These are phyloP conservation scores for Neofusicoccum ribis DNA, from an alignment of 2,329 filamentous ascomycete species.

Conservation along the genomic window DNA sequence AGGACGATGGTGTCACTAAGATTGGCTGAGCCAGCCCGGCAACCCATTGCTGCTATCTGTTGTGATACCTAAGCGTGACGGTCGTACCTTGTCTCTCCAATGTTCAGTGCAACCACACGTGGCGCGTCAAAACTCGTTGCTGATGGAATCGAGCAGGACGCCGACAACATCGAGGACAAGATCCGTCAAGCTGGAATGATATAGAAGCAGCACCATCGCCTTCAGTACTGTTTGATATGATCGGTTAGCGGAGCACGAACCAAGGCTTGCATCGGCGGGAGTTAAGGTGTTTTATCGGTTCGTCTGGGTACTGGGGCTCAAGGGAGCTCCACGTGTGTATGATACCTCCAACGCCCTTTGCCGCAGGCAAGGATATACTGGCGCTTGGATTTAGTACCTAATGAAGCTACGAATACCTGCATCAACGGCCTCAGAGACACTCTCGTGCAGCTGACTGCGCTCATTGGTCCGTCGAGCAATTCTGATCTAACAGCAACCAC, in stretches of 20 bases:
- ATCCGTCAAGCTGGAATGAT: conserved; percentile 8
- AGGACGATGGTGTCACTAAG: conserved; percentile 41
- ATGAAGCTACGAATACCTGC: conserved; percentile 18
- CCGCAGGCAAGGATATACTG: conserved; percentile 20
- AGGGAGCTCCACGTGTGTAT: conserved; percentile 14
- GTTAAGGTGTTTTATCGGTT: conserved; percentile 8
- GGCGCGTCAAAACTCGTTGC: not conserved
- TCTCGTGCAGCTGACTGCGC: conserved; percentile 16
- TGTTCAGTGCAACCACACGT: not conserved
- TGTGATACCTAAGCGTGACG: not conserved
- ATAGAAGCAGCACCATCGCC: not conserved
- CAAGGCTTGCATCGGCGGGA: conserved; percentile 7
- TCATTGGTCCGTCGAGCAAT: not conserved
- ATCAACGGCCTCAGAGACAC: conserved; percentile 2
- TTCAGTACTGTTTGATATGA: not conserved
- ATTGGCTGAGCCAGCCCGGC: conserved; percentile 11
- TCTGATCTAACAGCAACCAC: not conserved
- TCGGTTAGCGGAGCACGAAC: not conserved
- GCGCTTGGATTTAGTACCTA: conserved; percentile 17
- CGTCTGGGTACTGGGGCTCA: not conserved
- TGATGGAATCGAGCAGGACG: conserved; percentile 15
- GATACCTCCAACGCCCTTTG: conserved; percentile 21
- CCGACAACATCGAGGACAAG: conserved; percentile 2
- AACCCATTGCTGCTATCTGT: not conserved
- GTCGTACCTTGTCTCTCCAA: conserved; percentile 2